Evolutionary conservation across 225 moss, liverwort and hornwort species (phyloP).

Genomic region (Polytrichum commune): DNA sequence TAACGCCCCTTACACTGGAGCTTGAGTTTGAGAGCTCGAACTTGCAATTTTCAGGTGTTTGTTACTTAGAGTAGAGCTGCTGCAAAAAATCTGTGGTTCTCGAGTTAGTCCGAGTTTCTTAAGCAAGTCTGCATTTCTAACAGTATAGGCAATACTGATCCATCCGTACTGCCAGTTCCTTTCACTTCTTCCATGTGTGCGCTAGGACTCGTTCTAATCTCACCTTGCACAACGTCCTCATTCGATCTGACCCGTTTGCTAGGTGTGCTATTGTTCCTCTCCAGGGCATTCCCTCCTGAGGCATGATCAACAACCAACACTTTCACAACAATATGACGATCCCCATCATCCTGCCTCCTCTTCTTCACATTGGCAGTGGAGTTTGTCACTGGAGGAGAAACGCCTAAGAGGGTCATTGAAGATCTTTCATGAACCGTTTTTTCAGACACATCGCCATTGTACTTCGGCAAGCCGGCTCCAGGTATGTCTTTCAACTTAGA

Average conservation of each 20-base stretch:
- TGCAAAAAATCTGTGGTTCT: too few relatives aligned
- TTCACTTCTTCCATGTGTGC: constrained; percentile 21
- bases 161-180: background rate
- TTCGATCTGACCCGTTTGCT: constrained; percentile 39
- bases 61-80: too few relatives aligned
- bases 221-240: constrained; percentile 20
- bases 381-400: constrained; percentile 12
- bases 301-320: constrained; percentile 1
- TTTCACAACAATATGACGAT: constrained; percentile 13
- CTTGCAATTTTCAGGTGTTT: too few relatives aligned
- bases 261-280: constrained; percentile 17
- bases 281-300: constrained; percentile 12
- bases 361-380: constrained; percentile 25
- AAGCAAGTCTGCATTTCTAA: too few relatives aligned
- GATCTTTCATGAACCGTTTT: constrained; percentile 1
- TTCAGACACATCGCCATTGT: constrained; percentile 7
- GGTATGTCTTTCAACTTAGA: constrained; percentile 3
- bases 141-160: too few relatives aligned
- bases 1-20: too few relatives aligned
- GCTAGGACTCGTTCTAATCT: constrained; percentile 12
- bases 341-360: constrained; percentile 28
- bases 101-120: too few relatives aligned
- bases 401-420: constrained; percentile 10
- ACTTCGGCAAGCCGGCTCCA: background rate
- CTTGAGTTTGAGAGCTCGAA: too few relatives aligned